Evolutionary conservation across 768 basidiomycete genomes (phyloP), one percentile per base, ranked within the genome.

Genomic region (Megacollybia marginata): DNA sequence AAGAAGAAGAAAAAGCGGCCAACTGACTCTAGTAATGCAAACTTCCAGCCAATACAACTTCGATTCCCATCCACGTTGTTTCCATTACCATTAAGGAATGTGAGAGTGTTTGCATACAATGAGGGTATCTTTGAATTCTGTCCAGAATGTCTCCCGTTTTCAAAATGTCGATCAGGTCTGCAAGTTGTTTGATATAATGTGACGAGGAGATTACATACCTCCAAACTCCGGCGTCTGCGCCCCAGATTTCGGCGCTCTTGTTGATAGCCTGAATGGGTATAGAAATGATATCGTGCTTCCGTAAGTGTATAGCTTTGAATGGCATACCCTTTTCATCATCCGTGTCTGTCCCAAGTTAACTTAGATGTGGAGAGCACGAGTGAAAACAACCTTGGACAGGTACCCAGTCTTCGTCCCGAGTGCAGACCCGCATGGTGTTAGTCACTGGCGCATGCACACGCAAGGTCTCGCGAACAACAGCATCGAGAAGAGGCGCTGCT

Each of bases 201-300:
- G 55, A 60, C 59, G 57, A 54, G 42, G 56, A 53, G 44, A 57
- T 42, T 51, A 60, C 72, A 47, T 65, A 76, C 67, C 76, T 69
- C 69, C 88, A 88, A 53, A 65, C 67, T 38, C 69, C 59, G n/a
- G 83, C 82, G 58, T 89, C 83, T 23, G 68, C 69, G 12, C 87
- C 86, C 80, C 84, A 90, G 16, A 83, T 64, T 32, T 64, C 66
- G 47, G 50, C 49, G 53, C 68, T 70, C 57, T 75, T 74, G 62
- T 89, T 85, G 58, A 83, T 71, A 1, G 78, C 74, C 54, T 75
- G 71, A 44, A 82, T 77, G 7, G 80, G 78, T 45, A 88, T 69
- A 2, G 75, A 75, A 59, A 86, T 70, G 53, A 75, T 73, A 55
- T 83, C 79, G 44, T 79, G 72, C 55, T 69, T 67, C 48, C 68